phyloP scores from a whole-genome alignment of 805 yeast genomes.

The Metschnikowia koreensis region DNA sequence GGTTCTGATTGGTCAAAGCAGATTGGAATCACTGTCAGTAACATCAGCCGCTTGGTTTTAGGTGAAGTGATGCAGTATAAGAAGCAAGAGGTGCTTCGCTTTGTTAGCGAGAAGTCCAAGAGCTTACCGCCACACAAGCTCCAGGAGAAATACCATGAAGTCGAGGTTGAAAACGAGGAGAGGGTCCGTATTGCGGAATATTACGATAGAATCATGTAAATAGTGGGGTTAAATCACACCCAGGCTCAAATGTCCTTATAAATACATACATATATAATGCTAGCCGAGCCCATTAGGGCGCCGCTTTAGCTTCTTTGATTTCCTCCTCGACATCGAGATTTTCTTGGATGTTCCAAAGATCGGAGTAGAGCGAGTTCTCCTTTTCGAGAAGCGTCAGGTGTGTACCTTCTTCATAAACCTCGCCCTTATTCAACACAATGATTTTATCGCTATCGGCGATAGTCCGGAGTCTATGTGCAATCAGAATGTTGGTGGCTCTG shows the following conservation, averaged over 20 bases:
- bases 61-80: conserved; percentile 37
- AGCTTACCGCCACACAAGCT: conserved; percentile 41
- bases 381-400: conserved; percentile 60
- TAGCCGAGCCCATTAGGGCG: too few relatives aligned
- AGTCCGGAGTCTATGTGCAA: conserved; percentile 92
- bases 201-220: conserved; percentile 15
- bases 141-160: conserved; percentile 22
- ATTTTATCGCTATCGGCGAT: conserved; percentile 93
- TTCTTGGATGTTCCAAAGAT: conserved; percentile 92
- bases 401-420: conserved; percentile 83
- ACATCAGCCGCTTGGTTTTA: conserved; percentile 42
- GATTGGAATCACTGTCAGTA: conserved; percentile 43
- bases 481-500: conserved; percentile 77
- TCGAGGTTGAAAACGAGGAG: conserved; percentile 24
- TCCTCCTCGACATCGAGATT: conserved; percentile 52
- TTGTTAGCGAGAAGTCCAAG: conserved; percentile 29
- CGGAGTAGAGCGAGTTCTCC: conserved; percentile 64
- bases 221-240: background rate
- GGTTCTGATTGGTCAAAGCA: conserved; percentile 48
- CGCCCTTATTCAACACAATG: conserved; percentile 77
- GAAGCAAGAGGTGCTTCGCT: conserved; percentile 28
- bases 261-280: too few relatives aligned
- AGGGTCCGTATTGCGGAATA: conserved; percentile 17
- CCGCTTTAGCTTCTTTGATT: background rate
- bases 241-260: too few relatives aligned